Percentiles rank a stretch among this genome's conserved stretches.
Evolutionary conservation across 164 flowering plant species (phyloP).

Genomic region (Buxus sempervirens): DNA sequence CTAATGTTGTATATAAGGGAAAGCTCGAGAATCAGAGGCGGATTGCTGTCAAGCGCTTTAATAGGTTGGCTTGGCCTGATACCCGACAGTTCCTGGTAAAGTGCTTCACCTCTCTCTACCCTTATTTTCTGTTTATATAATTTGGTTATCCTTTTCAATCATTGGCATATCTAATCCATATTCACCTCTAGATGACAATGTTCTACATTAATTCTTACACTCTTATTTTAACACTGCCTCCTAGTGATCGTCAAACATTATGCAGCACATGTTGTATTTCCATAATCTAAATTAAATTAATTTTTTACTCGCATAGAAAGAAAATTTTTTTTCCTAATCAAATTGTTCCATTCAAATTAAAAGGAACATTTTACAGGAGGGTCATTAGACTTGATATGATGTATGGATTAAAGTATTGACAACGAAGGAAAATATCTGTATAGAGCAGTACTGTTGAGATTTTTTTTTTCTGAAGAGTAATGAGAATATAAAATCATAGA

Average conservation of each 20-base stretch:
- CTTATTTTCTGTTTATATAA: background rate
- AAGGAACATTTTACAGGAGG: too few relatives aligned
- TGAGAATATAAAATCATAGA: too few relatives aligned
- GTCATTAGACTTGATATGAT: too few relatives aligned
- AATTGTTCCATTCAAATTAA: too few relatives aligned
- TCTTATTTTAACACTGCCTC: background rate
- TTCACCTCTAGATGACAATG: too few relatives aligned
- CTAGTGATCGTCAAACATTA: background rate
- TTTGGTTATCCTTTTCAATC: background rate
- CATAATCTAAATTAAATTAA: background rate
- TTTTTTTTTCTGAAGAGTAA: too few relatives aligned
- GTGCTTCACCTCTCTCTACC: background rate
- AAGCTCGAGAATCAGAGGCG: constrained; percentile 67
- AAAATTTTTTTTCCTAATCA: too few relatives aligned
- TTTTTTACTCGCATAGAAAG: too few relatives aligned
- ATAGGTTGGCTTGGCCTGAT: constrained; percentile 92
- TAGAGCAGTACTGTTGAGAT: too few relatives aligned
- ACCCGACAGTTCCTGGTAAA: constrained; percentile 75
- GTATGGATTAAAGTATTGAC: too few relatives aligned
- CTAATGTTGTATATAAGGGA: constrained; percentile 93
- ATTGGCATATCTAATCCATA: background rate
- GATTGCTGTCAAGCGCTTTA: constrained; percentile 86
- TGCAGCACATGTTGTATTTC: background rate
- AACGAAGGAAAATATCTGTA: too few relatives aligned
- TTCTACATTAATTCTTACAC: too few relatives aligned